Base-by-base conservation (phyloP, 208 protist genomes). In the Crithidia mellificae region DNA sequence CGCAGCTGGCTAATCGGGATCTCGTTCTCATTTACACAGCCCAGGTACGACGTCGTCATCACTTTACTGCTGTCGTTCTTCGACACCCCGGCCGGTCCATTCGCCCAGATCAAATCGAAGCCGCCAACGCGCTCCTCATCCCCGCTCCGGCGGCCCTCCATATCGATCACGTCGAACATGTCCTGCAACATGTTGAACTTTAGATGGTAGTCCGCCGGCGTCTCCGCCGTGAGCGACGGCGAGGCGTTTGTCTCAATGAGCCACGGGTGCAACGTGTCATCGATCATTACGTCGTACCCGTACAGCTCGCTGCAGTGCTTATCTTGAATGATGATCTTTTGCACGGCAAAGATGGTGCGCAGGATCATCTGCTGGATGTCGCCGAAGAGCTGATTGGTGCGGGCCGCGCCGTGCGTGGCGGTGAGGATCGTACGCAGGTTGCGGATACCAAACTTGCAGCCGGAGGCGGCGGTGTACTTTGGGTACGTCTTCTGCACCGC, bases 401-500 rank as follows among this genome's bases (percentile, higher is more conserved):
- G 78, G 25, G 85, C 82, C 12, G 81, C 66, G 19, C 95, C 94
- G 76, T 95, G 78, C 11, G 89, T 93, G 19, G 86, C 86, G 8
- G 95, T 94, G 50, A 98, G 70, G 65, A 85, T 74, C 25, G 80
- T 84, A 39, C 88, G 79, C 43, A 96, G 68, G 47, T 92, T 90
- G 25, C 91, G 81, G 36, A 96, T 89, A 17, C 88, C 87, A 29
- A 92, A 94, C 74, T 93, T 94, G 61, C 92, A 93, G 0, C 91
- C 87, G 2, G 80, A 91, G 17, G 74, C 77, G 15, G 91, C 78
- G 11, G 86, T 86, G 78, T 97, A 98, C 57, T 96, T 96, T 3
- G 94, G 93, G 67, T 92, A 95, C 30, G 88, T 95, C 81, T 98
- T 98, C 76, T 99, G 96, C 63, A 99, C 94, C 22, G 97, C 96